phyloP scores from a whole-genome alignment of 306 rosid genomes.

The Castanea sativa region DNA sequence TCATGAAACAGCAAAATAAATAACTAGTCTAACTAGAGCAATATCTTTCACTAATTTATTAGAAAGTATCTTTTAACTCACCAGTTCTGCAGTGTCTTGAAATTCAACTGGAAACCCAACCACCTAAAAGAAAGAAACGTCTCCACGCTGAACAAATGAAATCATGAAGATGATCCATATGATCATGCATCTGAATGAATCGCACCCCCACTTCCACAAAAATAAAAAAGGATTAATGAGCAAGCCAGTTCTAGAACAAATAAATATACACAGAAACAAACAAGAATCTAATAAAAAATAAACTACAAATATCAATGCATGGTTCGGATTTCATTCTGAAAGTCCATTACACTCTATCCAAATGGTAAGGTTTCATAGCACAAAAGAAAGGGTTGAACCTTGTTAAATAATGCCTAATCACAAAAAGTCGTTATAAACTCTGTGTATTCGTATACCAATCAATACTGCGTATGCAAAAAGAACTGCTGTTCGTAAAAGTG shows the following conservation, averaged over 20 bases:
- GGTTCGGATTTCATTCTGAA: background rate
- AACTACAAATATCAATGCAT: background rate
- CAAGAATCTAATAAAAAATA: background rate
- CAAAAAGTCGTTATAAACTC: background rate
- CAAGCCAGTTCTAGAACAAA: background rate
- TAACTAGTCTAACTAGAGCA: background rate
- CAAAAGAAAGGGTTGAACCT: background rate
- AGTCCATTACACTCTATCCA: background rate
- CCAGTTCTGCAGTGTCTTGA: conserved; percentile 29
- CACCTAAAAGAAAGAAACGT: conserved; percentile 33
- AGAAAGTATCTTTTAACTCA: conserved; percentile 32
- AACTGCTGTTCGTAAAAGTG: background rate
- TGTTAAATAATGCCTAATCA: background rate
- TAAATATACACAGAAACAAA: background rate
- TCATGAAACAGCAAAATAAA: conserved; percentile 13
- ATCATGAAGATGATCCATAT: conserved; percentile 33
- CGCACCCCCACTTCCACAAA: conserved; percentile 31
- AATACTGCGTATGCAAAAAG: background rate
- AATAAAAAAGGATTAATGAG: conserved; percentile 21
- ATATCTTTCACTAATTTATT: background rate
- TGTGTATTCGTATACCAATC: background rate
- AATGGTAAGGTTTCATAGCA: background rate
- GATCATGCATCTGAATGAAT: conserved; percentile 41
- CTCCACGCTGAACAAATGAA: conserved; percentile 40
- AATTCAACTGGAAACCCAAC: conserved; percentile 46